These are phyloP conservation scores for Theileria annulata DNA, from an alignment of 169 alveolate genomes.

Conservation along the genomic window DNA sequence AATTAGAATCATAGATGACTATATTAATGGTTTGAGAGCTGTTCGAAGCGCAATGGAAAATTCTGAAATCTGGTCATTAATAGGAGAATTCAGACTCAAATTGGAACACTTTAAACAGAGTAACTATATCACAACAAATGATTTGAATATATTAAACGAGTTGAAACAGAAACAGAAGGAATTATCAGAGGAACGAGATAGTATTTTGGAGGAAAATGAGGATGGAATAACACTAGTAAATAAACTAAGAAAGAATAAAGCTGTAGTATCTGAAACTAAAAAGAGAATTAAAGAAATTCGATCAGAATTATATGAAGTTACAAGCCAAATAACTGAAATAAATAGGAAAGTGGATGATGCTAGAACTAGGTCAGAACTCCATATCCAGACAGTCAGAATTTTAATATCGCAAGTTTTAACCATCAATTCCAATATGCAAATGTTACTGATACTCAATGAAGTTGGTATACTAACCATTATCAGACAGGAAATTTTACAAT, in stretches of 20 bases:
- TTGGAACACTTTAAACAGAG: constrained; percentile 49
- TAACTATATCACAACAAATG: constrained; percentile 33
- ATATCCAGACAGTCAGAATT: constrained; percentile 46
- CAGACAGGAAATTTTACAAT: constrained; percentile 34
- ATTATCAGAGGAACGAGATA: constrained; percentile 56
- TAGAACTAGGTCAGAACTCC: constrained; percentile 43
- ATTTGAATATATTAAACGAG: constrained; percentile 15
- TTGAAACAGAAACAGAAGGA: constrained; percentile 20
- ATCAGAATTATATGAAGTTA: constrained; percentile 35
- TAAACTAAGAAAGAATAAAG: constrained; percentile 27
- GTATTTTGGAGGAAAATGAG: constrained; percentile 19
- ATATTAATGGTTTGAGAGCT: constrained; percentile 39
- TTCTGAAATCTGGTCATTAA: constrained; percentile 55
- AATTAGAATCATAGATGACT: constrained; percentile 45
- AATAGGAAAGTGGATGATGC: constrained; percentile 27
- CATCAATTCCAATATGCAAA: constrained; percentile 31
- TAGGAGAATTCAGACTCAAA: constrained; percentile 59
- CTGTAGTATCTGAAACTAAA: constrained; percentile 29
- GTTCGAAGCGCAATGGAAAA: constrained; percentile 25
- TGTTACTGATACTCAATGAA: constrained; percentile 41
- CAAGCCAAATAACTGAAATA: constrained; percentile 30
- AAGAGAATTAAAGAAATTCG: constrained; percentile 44
- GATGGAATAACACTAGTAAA: constrained; percentile 11
- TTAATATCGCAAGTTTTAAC: constrained; percentile 38
- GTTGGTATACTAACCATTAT: constrained; percentile 33